Evolutionary conservation across 2,329 filamentous ascomycete genomes (phyloP).

Genomic region (Botryotinia narcissicola): DNA sequence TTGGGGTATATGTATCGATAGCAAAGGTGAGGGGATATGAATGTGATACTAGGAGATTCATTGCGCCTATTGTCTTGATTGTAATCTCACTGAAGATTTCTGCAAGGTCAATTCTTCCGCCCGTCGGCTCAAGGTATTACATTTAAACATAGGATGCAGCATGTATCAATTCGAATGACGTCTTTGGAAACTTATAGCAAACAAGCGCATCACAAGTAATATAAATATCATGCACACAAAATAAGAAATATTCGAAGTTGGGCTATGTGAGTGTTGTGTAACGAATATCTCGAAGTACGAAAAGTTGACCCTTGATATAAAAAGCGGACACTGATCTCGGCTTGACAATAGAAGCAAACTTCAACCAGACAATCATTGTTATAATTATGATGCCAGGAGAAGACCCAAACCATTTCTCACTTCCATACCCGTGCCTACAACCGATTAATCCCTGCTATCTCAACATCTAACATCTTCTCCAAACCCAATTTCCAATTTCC

Average conservation of each 20-base stretch:
- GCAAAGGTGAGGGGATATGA: not conserved
- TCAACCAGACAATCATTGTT: not conserved
- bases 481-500: conserved; percentile 6
- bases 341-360: not conserved
- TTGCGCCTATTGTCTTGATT: not conserved
- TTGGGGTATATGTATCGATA: not conserved
- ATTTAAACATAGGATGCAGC: not conserved
- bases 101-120: not conserved
- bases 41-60: not conserved
- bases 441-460: not conserved
- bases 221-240: not conserved
- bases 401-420: not conserved
- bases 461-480: conserved; percentile 4
- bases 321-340: not conserved
- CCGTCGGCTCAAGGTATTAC: not conserved
- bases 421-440: not conserved
- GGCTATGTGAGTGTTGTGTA: not conserved
- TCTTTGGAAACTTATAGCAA: not conserved
- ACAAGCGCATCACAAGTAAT: not conserved
- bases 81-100: not conserved
- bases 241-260: not conserved
- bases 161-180: not conserved
- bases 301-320: not conserved
- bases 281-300: not conserved
- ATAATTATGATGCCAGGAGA: not conserved